phyloP scores from a whole-genome alignment of 164 flowering plant species.

The Nymphaea colorata region DNA sequence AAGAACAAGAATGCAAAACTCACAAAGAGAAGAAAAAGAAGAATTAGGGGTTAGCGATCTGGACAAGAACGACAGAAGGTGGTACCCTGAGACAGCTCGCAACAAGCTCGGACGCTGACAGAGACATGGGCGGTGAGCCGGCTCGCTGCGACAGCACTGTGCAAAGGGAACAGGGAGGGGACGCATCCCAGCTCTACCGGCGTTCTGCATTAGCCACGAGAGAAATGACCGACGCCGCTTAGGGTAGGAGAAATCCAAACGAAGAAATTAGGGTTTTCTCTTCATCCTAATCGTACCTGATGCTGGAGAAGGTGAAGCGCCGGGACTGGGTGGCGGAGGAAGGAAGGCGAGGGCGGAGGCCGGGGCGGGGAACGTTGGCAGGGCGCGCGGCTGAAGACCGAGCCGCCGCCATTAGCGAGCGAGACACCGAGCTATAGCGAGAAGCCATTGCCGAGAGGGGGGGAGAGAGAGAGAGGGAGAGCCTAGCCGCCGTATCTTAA shows the following conservation, averaged over 20 bases:
- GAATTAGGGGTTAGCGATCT: conserved; percentile 54
- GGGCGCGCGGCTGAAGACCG: conserved; percentile 47
- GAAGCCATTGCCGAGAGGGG: conserved; percentile 43
- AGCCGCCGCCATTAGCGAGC: conserved; percentile 52
- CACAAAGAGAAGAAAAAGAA: conserved; percentile 50
- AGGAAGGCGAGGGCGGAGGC: conserved; percentile 47
- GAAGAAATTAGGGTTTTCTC: neutral
- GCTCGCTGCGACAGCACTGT: conserved; percentile 23
- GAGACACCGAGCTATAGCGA: conserved; percentile 57
- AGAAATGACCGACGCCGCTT: neutral
- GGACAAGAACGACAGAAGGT: conserved; percentile 77
- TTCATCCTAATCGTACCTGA: neutral
- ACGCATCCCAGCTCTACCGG: conserved; percentile 59
- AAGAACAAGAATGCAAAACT: conserved; percentile 25
- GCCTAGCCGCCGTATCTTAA: neutral
- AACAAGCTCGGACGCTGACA: conserved; percentile 50
- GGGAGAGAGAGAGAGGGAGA: conserved; percentile 3
- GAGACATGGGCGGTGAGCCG: conserved; percentile 57
- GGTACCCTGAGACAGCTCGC: conserved; percentile 97
- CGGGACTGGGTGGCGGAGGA: conserved; percentile 25
- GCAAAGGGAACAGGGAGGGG: conserved; percentile 66
- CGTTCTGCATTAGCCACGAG: conserved; percentile 23
- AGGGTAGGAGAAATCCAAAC: neutral
- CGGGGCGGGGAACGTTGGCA: conserved; percentile 34
- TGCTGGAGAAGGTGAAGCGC: conserved; percentile 26